Evolutionary conservation across 169 alveolate genomes (phyloP).

Genomic region (Cryptosporidium sp.): DNA sequence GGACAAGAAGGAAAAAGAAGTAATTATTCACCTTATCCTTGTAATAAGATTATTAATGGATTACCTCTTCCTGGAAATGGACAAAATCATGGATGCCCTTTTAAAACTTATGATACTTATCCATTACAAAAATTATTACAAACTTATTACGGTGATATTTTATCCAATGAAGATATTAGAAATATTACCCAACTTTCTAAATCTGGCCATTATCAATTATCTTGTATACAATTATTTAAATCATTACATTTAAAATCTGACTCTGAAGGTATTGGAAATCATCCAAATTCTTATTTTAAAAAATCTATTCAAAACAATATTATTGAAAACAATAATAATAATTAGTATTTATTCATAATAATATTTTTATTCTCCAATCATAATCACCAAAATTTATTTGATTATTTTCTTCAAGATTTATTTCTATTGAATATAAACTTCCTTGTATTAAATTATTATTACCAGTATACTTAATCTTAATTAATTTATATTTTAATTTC

Average conservation of each 20-base stretch:
- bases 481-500: neutral
- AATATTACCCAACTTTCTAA: constrained; percentile 82
- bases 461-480: neutral
- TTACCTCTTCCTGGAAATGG: constrained; percentile 90
- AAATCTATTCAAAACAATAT: constrained; percentile 14
- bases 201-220: constrained; percentile 87
- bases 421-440: constrained; percentile 21
- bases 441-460: neutral
- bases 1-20: constrained; percentile 94
- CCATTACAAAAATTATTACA: constrained; percentile 77
- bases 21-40: constrained; percentile 91
- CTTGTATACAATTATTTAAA: constrained; percentile 88
- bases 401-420: constrained; percentile 4
- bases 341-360: neutral
- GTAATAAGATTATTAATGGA: constrained; percentile 88
- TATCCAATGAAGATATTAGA: constrained; percentile 79
- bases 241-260: constrained; percentile 86
- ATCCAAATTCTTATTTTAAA: constrained; percentile 87
- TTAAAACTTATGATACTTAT: constrained; percentile 82
- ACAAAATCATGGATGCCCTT: constrained; percentile 95
- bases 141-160: constrained; percentile 73
- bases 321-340: neutral
- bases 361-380: constrained; percentile 49
- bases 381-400: constrained; percentile 33
- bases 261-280: constrained; percentile 92